phyloP scores from a whole-genome alignment of 176 grass and related monocot species.

The Puya raimondii region DNA sequence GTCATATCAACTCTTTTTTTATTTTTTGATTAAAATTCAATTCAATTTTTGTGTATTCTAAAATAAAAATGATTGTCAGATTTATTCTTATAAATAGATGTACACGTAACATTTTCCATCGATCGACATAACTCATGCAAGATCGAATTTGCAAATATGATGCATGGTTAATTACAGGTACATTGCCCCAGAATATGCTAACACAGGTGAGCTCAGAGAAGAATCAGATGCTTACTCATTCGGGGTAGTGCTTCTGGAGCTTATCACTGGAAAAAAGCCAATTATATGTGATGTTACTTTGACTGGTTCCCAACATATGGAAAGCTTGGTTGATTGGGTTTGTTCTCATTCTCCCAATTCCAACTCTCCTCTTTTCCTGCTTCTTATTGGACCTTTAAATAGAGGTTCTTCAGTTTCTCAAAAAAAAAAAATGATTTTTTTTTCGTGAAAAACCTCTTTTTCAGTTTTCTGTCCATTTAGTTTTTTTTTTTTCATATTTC shows the following conservation, averaged over 20 bases:
- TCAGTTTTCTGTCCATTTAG: too few species aligned
- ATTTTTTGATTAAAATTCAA: too few species aligned
- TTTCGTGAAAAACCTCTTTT: too few species aligned
- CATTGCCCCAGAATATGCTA: constrained; percentile 20
- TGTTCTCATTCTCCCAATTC: background rate
- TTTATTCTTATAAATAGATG: too few species aligned
- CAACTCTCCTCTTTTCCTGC: background rate
- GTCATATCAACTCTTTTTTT: too few species aligned
- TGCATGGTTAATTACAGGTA: constrained; percentile 10
- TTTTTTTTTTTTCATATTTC: too few species aligned
- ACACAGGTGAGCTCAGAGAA: constrained; percentile 14
- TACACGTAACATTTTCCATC: too few species aligned
- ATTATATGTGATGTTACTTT: constrained; percentile 21
- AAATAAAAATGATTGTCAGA: too few species aligned
- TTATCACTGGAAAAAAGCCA: constrained; percentile 30
- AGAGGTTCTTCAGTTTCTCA: too few species aligned
- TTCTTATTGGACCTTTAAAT: background rate
- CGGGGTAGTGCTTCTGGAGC: constrained; percentile 19
- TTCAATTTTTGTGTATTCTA: too few species aligned
- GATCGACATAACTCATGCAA: too few species aligned
- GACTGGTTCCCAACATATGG: background rate
- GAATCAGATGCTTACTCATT: constrained; percentile 30
- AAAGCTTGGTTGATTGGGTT: constrained; percentile 23
- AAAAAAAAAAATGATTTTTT: too few species aligned
- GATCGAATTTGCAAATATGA: background rate